A percentile compares a stretch with the other conserved stretches of the same genome.
Conservation (phyloP, 495 filamentous ascomycete species). For the Clavariopsis aquatica region DNA sequence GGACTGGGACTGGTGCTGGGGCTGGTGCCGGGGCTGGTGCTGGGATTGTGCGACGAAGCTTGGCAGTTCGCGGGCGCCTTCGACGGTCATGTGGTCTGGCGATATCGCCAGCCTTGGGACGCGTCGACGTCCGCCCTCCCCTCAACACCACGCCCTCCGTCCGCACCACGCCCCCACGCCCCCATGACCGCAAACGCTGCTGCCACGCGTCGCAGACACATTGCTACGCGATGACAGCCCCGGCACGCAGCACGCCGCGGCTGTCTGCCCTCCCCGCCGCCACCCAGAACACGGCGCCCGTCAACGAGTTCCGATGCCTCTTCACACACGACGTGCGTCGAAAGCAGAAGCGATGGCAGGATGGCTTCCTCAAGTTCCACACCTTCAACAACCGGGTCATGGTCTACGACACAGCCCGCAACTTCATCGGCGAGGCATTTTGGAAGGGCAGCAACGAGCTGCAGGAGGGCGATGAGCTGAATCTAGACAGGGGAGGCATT, state of each 20-base stretch:
- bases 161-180: neutral
- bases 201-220: slow-evolving; percentile 13
- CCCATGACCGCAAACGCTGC: neutral
- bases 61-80: too few species aligned
- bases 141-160: neutral
- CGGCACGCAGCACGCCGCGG: slow-evolving; percentile 40
- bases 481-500: slow-evolving; percentile 69
- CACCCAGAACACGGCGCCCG: slow-evolving; percentile 61
- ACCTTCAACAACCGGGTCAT: slow-evolving; percentile 89
- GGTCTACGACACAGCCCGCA: slow-evolving; percentile 80
- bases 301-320: slow-evolving; percentile 79
- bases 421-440: slow-evolving; percentile 82
- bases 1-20: too few species aligned
- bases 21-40: too few species aligned
- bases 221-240: slow-evolving; percentile 45
- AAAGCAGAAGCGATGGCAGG: slow-evolving; percentile 91
- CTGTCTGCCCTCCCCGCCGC: slow-evolving; percentile 37
- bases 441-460: slow-evolving; percentile 67
- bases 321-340: slow-evolving; percentile 81
- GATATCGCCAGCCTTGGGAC: neutral
- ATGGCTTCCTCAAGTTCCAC: slow-evolving; percentile 84
- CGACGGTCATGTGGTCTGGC: slow-evolving; percentile 11
- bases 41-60: too few species aligned
- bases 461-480: slow-evolving; percentile 77
- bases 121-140: neutral